phyloP scores from a whole-genome alignment of 116 monocot genomes.

The Cymodocea nodosa region DNA sequence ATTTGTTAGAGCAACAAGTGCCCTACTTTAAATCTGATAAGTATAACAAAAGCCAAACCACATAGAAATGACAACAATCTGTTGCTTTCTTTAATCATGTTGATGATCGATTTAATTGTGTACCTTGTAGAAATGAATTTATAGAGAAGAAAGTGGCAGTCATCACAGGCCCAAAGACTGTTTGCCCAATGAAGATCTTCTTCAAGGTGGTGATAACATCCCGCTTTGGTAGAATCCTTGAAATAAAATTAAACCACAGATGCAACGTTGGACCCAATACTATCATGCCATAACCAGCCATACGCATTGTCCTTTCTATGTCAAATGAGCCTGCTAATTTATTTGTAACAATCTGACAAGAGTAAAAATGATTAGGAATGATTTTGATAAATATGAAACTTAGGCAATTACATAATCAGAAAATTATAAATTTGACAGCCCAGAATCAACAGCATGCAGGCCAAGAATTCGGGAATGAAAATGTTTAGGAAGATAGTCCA shows the following conservation, averaged over 20 bases:
- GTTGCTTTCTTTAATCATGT: too few relatives aligned
- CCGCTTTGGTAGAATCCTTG: constrained; percentile 60
- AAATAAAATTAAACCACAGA: constrained; percentile 84
- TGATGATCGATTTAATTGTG: too few relatives aligned
- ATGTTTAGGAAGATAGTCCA: too few relatives aligned
- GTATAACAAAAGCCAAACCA: too few relatives aligned
- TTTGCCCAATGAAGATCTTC: constrained; percentile 74
- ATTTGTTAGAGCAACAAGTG: too few relatives aligned
- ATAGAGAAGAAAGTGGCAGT: constrained; percentile 67
- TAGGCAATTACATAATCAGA: too few relatives aligned
- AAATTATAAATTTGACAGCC: too few relatives aligned
- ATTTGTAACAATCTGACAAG: constrained; percentile 41
- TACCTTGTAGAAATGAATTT: constrained; percentile 83
- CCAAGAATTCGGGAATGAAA: too few relatives aligned
- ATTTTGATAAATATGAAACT: neutral
- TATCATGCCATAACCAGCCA: constrained; percentile 70
- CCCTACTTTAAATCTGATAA: too few relatives aligned
- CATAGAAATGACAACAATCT: too few relatives aligned
- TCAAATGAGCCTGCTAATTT: constrained; percentile 31
- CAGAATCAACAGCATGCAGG: too few relatives aligned
- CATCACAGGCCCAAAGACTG: constrained; percentile 70
- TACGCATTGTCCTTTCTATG: constrained; percentile 52
- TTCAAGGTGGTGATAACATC: constrained; percentile 66
- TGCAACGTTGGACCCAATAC: constrained; percentile 73
- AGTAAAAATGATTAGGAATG: neutral